Base-by-base conservation (phyloP, 352 stramenopile genomes). In the Globisporangium splendens region DNA sequence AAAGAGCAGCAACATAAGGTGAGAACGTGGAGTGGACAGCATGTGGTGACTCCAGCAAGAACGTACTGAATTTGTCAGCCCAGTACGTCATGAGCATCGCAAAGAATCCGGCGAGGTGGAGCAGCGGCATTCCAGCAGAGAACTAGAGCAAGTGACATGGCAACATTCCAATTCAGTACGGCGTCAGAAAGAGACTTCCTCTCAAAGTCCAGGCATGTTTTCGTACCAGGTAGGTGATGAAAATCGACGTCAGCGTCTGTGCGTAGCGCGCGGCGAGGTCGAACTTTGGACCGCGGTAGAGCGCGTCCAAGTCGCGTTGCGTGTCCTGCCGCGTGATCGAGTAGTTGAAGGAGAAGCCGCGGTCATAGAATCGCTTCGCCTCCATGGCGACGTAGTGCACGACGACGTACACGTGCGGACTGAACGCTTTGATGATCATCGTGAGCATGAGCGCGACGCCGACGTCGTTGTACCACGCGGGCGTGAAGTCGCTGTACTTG, bases 51-150 rank as follows among this genome's bases (percentile, higher is more conserved):
- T 5, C 24, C 24, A 31, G 24, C 24, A 31, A 31, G 24, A 31
- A 68, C 76, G 59, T 77, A 93, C 83, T 93, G 72, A 91, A 89
- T 74, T 93, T 93, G 65, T 93, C 84, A 7, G 84, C 81, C 84
- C 84, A 93, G 61, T 90, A 93, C 17, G 82, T 91, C 68, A 86
- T 77, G 22, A 91, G 62, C 66, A 91, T 89, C 20, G 78, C 70
- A 3, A 80, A 59, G 47, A 91, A 83, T 0, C 84, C 84, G 8
- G 91, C 79, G 48, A 91, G 65, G 41, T 91, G 77, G 22, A 93
- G 72, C 44, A 93, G 62, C 10, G 84, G 84, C 76, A 93, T 93
- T 0, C 84, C 84, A 12, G 81, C 81, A 17, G 84, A 93, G 48
- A 93, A 91, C 79, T 93, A 35, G 18, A 10, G 3, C 12, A 31